Evolutionary conservation across 768 basidiomycete genomes (phyloP).

Genomic region (Trametes meyenii): DNA sequence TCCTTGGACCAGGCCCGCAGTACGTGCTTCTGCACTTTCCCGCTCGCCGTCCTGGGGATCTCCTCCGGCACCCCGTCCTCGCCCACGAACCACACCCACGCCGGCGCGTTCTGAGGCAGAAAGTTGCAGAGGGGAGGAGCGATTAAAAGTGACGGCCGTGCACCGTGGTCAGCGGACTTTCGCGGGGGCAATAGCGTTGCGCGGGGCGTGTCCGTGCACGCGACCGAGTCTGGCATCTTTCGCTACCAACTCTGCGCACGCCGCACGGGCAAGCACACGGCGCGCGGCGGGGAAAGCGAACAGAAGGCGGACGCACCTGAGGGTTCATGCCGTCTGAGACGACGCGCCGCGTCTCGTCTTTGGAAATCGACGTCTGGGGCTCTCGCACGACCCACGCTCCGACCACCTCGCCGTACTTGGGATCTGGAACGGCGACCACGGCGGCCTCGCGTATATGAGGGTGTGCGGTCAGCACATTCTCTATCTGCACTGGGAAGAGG

Average conservation of each 20-base stretch:
- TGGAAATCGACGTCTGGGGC: conserved; percentile 28
- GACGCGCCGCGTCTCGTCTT: conserved; percentile 53
- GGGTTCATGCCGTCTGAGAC: conserved; percentile 74
- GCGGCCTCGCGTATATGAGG: conserved; percentile 70
- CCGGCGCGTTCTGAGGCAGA: conserved; percentile 64
- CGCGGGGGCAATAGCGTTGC: not conserved
- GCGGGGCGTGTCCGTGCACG: not conserved
- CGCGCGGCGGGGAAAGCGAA: not conserved
- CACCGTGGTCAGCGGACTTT: conserved; percentile 5
- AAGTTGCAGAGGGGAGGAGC: not conserved
- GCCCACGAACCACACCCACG: conserved; percentile 83
- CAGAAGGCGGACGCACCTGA: conserved; percentile 52
- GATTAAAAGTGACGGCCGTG: not conserved
- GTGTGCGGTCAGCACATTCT: conserved; percentile 66
- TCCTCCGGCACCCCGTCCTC: conserved; percentile 61
- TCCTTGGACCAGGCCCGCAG: conserved; percentile 69
- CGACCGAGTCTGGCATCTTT: not conserved
- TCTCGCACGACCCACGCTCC: conserved; percentile 76
- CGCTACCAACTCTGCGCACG: conserved; percentile 1
- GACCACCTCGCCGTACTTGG: conserved; percentile 74
- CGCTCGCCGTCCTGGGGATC: conserved; percentile 84
- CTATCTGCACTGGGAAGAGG: conserved; percentile 83
- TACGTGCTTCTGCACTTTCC: conserved; percentile 85
- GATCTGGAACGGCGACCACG: conserved; percentile 70
- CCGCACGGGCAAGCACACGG: not conserved